A percentile compares a stretch with the other conserved stretches of the same genome.
Conservation (phyloP, 805 yeast genomes). For the Hemisphaericaspora nanyangensis region DNA sequence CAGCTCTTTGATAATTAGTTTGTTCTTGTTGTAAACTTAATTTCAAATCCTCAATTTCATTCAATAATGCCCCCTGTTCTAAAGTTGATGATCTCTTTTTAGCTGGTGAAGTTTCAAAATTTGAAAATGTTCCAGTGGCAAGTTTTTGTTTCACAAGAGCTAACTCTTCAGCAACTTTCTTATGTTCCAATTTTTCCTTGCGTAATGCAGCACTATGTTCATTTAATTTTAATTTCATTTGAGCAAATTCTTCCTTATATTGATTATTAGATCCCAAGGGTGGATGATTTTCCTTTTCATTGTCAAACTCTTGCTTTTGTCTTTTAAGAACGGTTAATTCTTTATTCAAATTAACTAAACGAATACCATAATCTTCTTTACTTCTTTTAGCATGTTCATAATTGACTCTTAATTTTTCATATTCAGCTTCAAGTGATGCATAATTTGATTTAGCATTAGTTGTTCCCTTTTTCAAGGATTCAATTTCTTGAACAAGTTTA, state of each 20-base stretch:
- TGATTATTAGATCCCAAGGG: conserved; percentile 21
- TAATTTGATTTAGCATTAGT: conserved; percentile 12
- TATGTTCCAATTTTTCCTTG: conserved; percentile 43
- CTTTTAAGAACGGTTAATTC: conserved; percentile 16
- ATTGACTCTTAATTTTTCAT: conserved; percentile 20
- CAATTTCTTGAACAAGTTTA: conserved; percentile 14
- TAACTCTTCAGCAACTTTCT: conserved; percentile 51
- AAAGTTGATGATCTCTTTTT: conserved; percentile 30
- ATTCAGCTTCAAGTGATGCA: conserved; percentile 6
- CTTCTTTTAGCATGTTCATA: conserved; percentile 16
- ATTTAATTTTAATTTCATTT: conserved; percentile 47
- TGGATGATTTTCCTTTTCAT: conserved; percentile 36
- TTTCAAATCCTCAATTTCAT: conserved; percentile 49
- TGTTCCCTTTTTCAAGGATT: conserved; percentile 18
- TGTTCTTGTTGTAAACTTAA: conserved; percentile 50
- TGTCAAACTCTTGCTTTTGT: conserved; percentile 15
- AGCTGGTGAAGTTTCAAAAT: conserved; percentile 18
- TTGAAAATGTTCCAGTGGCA: conserved; percentile 47
- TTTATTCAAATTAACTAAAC: conserved; percentile 21
- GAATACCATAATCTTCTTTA: conserved; percentile 24
- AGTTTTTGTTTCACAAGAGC: conserved; percentile 57
- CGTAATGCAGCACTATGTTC: conserved; percentile 48
- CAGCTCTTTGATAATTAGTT: conserved; percentile 48
- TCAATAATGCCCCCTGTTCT: conserved; percentile 26
- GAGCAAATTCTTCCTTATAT: conserved; percentile 43